Percentiles rank a stretch among this genome's conserved stretches.
Evolutionary conservation across 169 alveolate genomes (phyloP).

Genomic region (Babesia sp.): DNA sequence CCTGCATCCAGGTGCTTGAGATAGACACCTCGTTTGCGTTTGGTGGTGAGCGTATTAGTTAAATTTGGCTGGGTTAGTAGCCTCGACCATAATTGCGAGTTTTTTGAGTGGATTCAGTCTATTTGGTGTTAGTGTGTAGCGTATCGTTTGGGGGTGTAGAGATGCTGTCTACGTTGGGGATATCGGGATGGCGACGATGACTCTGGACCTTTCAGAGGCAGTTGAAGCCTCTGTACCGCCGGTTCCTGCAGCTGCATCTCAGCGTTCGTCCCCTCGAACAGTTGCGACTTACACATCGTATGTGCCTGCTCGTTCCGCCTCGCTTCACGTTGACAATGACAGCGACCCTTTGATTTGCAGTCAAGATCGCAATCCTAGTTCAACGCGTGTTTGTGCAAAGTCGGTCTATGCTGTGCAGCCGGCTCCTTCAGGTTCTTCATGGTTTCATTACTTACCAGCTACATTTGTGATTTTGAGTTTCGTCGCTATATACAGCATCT

Average conservation of each 20-base stretch:
- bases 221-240: slow-evolving; percentile 10
- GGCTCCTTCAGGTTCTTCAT: neutral
- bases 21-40: neutral
- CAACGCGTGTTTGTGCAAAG: slow-evolving; percentile 18
- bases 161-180: slow-evolving; percentile 17
- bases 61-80: neutral
- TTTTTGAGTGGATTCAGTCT: neutral
- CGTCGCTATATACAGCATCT: slow-evolving; percentile 16
- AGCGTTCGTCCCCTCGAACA: slow-evolving; percentile 38
- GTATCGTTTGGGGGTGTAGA: neutral
- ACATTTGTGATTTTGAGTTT: slow-evolving; percentile 21
- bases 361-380: slow-evolving; percentile 27
- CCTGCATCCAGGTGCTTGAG: slow-evolving; percentile 37
- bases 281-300: slow-evolving; percentile 44
- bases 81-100: too few species aligned
- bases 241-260: neutral
- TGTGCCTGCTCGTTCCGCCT: slow-evolving; percentile 13
- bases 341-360: slow-evolving; percentile 35
- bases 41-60: neutral
- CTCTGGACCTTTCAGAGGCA: slow-evolving; percentile 10
- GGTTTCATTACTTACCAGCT: slow-evolving; percentile 48
- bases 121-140: neutral
- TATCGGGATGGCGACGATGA: slow-evolving; percentile 14
- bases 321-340: slow-evolving; percentile 14
- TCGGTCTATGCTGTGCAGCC: slow-evolving; percentile 30